Base-by-base conservation (phyloP, 2,329 filamentous ascomycete genomes). In the Chrysoporthe austroafricana region DNA sequence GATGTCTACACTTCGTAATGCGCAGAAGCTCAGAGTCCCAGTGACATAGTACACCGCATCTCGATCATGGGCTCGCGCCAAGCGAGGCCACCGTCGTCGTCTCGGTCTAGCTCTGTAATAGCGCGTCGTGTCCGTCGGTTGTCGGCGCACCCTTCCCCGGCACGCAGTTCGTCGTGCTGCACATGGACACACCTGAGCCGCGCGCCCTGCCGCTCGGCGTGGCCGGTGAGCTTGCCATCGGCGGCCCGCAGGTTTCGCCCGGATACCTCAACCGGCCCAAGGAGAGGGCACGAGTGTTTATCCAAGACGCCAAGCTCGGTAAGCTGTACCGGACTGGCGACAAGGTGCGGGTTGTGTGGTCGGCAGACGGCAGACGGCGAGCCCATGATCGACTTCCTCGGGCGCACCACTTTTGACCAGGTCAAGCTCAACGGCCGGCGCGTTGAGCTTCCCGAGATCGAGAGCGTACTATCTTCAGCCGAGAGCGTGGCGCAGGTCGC, bases 311-410 rank as follows among this genome's bases (percentile, higher is more conserved):
- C 16, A 48, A 44, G 6, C 32, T 44, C 11, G 69, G 66, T 16
- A 58, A 21, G 0, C 9, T 66, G 3, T 73, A 73, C 52, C 67
- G 71, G 3, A 72, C 70, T 1, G 72, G 71, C 9, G 71, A 73
- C 63, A 67, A 66, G 5, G 69, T 64, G 1, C 66, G 72, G 9
- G 39, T 70, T 7, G 69, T 70, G 0, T 57, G 54, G 59, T 52
- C 62, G 7, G 34, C 43, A 3, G 34, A 67, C 13, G 75, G 76
- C 2, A 21, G 26, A 32, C 7, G 21, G 16, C 7, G 62, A 69
- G 26, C 72, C 72, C 14, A 69, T 74, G 2, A 56, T 62, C 58
- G 69, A 76, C 39, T 73, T 73, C 59, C 46, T 70, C 9, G 69
- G 69, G 14, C 66, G 69, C 39, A 66, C 62, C 2, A 68, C 64